phyloP scores from a whole-genome alignment of 768 basidiomycete species.

The Ramaria sp. region DNA sequence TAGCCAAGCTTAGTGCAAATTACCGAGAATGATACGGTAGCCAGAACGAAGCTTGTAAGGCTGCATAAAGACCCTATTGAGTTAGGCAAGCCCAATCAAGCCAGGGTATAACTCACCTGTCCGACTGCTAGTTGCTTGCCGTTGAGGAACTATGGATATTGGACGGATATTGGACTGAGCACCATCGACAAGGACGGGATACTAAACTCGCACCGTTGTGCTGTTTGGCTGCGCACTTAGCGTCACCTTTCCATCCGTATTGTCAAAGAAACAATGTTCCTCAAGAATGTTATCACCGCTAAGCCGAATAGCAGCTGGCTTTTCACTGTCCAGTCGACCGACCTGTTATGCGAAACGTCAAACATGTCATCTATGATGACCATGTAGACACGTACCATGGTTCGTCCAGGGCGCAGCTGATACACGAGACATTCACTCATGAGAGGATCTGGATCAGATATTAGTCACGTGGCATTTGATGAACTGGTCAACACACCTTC shows the following conservation, averaged over 20 bases:
- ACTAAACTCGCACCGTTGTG: slow-evolving; percentile 52
- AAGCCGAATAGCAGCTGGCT: slow-evolving; percentile 78
- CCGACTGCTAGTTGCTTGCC: slow-evolving; percentile 76
- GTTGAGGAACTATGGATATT: slow-evolving; percentile 67
- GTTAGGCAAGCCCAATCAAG: not conserved
- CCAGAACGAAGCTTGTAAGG: slow-evolving; percentile 85
- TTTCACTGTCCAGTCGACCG: slow-evolving; percentile 77
- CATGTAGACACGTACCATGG: slow-evolving; percentile 40
- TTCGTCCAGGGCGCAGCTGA: slow-evolving; percentile 80
- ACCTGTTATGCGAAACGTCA: slow-evolving; percentile 34
- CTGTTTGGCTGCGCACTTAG: slow-evolving; percentile 72
- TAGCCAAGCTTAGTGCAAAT: slow-evolving; percentile 15
- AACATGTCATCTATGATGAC: not conserved
- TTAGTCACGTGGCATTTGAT: slow-evolving; percentile 1
- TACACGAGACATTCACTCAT: slow-evolving; percentile 96
- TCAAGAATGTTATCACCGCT: slow-evolving; percentile 87
- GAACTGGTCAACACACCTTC: not conserved
- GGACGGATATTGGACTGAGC: no score
- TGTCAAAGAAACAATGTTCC: slow-evolving; percentile 90
- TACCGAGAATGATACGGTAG: slow-evolving; percentile 92
- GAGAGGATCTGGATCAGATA: slow-evolving; percentile 56
- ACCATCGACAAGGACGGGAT: not conserved
- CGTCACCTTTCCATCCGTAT: slow-evolving; percentile 73
- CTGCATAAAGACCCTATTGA: slow-evolving; percentile 20
- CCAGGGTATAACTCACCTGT: slow-evolving; percentile 39